Evolutionary conservation across 805 yeast species (phyloP), one percentile per base, ranked within the genome.

Genomic region (Yamadazyma tumulicola): DNA sequence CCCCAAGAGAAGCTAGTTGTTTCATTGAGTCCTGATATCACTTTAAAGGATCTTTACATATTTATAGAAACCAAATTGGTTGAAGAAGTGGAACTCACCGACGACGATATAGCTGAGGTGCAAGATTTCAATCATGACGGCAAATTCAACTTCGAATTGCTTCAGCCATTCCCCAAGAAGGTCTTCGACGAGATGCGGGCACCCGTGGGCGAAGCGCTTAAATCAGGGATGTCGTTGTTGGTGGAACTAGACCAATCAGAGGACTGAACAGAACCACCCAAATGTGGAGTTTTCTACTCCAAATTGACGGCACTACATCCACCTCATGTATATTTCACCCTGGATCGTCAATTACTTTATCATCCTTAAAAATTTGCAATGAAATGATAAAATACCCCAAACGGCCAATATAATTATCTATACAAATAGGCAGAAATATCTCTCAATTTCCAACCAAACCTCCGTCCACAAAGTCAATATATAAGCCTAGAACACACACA

Each of bases 1-100:
- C 77, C 82, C 6, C 51, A 65, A 22, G 61, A 63, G 31, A 54
- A 79, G 35, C 49, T 69, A 6, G 61, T 77, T 2, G 69, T 72
- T 21, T 66, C 61, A 23, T 68, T 80, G 34, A 43, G 48, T 26
- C 56, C 61, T 20, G 39, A 53, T 2, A 59, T 67, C n/a, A 48
- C 72, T 0, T 42, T 74, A 16, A 53, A 50, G 26, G 79, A 77
- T 28, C 47, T 80, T 2, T 77, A 77, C 47, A 48, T 72, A 31
- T 74, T 61, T 44, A 69, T 77, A 25, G 77, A 73, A 37, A 46
- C 72, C 8, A 58, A 63, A 32, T 33, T 70, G 14, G 51, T 52
- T 40, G 37, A 29, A 10, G 51, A 47, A 10, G 55, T 42, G 24
- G 37, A 32, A n/a, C 51, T 44, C 4, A 5, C 19, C 5, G 47